Base-by-base conservation (phyloP, 108 stramenopile species). In the Stephanodiscus triporus region DNA sequence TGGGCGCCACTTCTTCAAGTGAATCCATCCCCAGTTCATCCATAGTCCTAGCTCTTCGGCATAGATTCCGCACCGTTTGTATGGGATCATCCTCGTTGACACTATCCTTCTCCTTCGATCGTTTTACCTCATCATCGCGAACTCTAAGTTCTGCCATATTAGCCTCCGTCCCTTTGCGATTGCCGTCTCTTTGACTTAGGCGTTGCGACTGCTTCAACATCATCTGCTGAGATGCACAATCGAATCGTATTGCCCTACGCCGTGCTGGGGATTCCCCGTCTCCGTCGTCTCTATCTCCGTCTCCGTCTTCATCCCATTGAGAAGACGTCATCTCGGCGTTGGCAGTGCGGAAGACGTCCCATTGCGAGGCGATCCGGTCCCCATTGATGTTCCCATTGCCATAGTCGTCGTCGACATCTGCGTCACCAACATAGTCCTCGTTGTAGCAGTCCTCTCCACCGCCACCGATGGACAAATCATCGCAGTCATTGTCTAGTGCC, bases 1-100 rank as follows among this genome's bases (percentile, higher is more conserved):
- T 72, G 37, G 78, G 78, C 32, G 78, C 78, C 51, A 79, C 71
- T 67, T 79, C 78, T 17, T 79, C 66, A n/a, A 79, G 61, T 22
- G 78, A 62, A 38, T 79, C 72, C 30, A 79, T 42, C 14, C 78
- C 78, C 23, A 48, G 60, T 40, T 66, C 47, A 42, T 72, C 71
- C 14, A 67, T 51, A 1, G 56, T 48, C 47, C 68, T 72, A 7
- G 78, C 78, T 42, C 78, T 49, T 56, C 78, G 60, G 14, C 69
- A 79, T 22, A 67, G 59, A 66, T 79, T 79, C 22, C 66, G 47
- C 5, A 79, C 78, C 14, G 78, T 79, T 68, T 79, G 78, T 40
- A 79, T 79, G 4, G 78, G 71, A 63, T 79, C 78, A 38, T 53
- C 66, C 16, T 66, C 70, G 19, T 65, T 27, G 10, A 0, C 50